These are phyloP conservation scores for Iris macrosiphon DNA, from an alignment of 106 monocot species.

Conservation along the genomic window DNA sequence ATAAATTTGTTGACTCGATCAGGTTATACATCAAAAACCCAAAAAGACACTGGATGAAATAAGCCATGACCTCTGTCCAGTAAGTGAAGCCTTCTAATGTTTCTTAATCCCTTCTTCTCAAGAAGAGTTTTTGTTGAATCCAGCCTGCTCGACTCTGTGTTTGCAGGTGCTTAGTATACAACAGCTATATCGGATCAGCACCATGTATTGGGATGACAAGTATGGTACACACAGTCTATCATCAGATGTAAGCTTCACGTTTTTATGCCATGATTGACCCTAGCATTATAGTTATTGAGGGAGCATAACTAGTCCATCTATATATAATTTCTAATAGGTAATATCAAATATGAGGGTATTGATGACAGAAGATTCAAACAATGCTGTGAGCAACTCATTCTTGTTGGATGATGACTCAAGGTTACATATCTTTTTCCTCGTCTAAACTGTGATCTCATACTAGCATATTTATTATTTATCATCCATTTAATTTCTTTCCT, in stretches of 20 bases:
- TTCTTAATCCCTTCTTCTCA: not conserved
- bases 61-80: conserved; percentile 90
- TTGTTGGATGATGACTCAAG: conserved; percentile 95
- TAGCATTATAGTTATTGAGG: no score
- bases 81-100: conserved; percentile 23
- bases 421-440: no score
- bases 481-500: no score
- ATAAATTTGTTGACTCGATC: no score
- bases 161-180: conserved; percentile 86
- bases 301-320: not conserved
- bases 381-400: conserved; percentile 90
- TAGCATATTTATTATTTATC: no score
- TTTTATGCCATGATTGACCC: no score
- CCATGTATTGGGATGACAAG: conserved; percentile 99
- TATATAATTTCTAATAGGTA: conserved; percentile 29
- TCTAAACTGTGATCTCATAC: no score
- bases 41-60: conserved; percentile 92
- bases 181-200: conserved; percentile 90
- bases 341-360: conserved; percentile 90
- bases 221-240: conserved; percentile 91
- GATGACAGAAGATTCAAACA: conserved; percentile 96
- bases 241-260: conserved; percentile 71
- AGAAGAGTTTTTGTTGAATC: conserved; percentile 8
- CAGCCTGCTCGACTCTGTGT: conserved; percentile 16
- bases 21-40: conserved; percentile 98